Conservation (phyloP, 768 basidiomycete genomes). For the Royoungia palumana region DNA sequence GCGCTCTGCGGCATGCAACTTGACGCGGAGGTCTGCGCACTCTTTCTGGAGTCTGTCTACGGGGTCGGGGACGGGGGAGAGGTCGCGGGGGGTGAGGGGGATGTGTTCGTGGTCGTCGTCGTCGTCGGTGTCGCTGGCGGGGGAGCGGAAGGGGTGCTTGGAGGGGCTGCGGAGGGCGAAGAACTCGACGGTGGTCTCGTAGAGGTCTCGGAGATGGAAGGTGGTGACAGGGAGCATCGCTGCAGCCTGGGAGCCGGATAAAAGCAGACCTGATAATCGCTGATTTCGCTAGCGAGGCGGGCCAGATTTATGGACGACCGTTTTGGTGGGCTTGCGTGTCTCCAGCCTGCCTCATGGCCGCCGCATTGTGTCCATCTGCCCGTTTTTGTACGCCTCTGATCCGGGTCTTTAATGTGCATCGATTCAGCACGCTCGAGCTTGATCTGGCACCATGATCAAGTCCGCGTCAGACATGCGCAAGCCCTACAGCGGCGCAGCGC, state of each 20-base stretch:
- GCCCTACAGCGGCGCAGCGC: slow-evolving; percentile 61
- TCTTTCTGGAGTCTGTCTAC: slow-evolving; percentile 36
- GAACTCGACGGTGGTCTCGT: slow-evolving; percentile 59
- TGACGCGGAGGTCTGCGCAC: slow-evolving; percentile 46
- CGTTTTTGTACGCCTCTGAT: slow-evolving; percentile 2
- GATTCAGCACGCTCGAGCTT: neutral
- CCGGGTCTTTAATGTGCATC: neutral
- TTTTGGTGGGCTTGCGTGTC: slow-evolving; percentile 23
- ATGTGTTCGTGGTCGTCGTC: slow-evolving; percentile 26
- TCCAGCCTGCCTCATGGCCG: slow-evolving; percentile 12
- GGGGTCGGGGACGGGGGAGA: slow-evolving; percentile 41
- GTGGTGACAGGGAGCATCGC: slow-evolving; percentile 46
- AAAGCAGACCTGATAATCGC: slow-evolving; percentile 41
- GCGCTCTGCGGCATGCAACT: slow-evolving; percentile 36
- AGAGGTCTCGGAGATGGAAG: slow-evolving; percentile 45
- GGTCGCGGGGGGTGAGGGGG: slow-evolving; percentile 29
- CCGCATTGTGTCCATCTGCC: slow-evolving; percentile 6
- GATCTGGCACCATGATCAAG: slow-evolving; percentile 40
- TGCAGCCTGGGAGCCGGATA: slow-evolving; percentile 30
- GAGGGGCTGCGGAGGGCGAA: slow-evolving; percentile 44
- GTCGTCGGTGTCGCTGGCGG: slow-evolving; percentile 26
- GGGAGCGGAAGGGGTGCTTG: slow-evolving; percentile 22
- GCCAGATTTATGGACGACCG: neutral
- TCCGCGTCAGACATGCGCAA: slow-evolving; percentile 63
- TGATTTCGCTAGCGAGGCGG: slow-evolving; percentile 18